Base-by-base conservation (phyloP, 257 asterid species). In the Nicotiana noctiflora region DNA sequence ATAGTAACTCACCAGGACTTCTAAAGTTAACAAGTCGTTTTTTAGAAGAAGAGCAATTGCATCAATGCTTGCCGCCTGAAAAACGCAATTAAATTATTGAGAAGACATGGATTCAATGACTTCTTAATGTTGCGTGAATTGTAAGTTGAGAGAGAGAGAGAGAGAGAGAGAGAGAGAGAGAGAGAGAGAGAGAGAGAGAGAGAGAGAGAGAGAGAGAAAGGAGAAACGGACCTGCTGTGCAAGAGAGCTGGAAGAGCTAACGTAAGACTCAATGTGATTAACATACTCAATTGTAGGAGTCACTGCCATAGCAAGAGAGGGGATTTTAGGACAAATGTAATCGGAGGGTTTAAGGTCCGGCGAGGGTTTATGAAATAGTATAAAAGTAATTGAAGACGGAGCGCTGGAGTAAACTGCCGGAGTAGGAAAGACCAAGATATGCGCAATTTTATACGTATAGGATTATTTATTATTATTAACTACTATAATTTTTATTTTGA, bases 261-360 rank as follows among this genome's bases (percentile, higher is more conserved):
- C 98, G 84, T 88, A 95, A 81, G 81, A 25, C 82, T 95, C 99
- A 82, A 95, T 80, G 83, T 93, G 96, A 87, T 88, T 88, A 21
- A 90, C 86, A 86, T 80, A 89, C 84, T 86, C 83, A 79, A 70
- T 66, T 34, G 90, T 75, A 52, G 77, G 77, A 46, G 37, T 46
- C 37, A 63, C 83, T 2, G 85, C 93, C 97, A 93, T 93, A 5
- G 27, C 44, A 18, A 19, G 62, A 25, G 31, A 61, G 49, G 21
- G 37, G 64, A 34, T 9, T 79, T 44, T 8, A 46, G 77, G 75
- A 8, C 14, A n/a, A 5, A 44, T 75, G 61, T 19, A 59, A n/a
- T 65, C 40, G 66, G 77, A 65, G 86, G 85, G 88, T 84, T 87
- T 87, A 86, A 49, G 79, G 25, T 23, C 51, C 1, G 75, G 81